Evolutionary conservation across 192 early-diverging fungal genomes (phyloP), one percentile per base, ranked within the genome.

Genomic region (Umbelopsis vinacea): DNA sequence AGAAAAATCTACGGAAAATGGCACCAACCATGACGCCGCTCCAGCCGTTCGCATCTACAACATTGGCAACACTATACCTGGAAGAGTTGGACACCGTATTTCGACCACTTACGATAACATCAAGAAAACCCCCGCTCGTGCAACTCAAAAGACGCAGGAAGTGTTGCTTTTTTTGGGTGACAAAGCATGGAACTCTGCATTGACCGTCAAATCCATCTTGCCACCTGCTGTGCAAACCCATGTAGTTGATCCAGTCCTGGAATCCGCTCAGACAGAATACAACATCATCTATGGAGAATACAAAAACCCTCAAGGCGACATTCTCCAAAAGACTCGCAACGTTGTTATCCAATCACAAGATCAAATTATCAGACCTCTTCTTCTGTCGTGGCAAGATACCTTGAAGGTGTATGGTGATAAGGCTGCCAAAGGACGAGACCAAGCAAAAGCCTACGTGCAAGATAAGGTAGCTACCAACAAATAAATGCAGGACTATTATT

Each of bases 381-480:
- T 63, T 0, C 57, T 63, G 3, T 63, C 57, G 26, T 63, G 57
- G 57, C 57, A 63, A 37, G 57, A 63, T 4, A 63, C 57, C 2
- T 33, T 63, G 26, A 63, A 37, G 35, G 26, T 37, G 15, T 63
- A 63, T 63, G 24, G 57, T 37, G 57, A 63, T 37, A 63, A 63
- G 33, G 57, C 57, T 37, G 33, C 57, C 29, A 63, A 63, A 35
- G 57, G 57, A 63, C 57, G 57, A 15, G 57, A 63, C n/a, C 57
- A 37, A 63, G 57, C 57, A 4, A 63, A 63, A n/a, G 57, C 33
- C 15, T 63, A 63, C n/a, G 57, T 63, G 23, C 57, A 63, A 37
- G 57, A 63, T 63, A 63, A 63, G 57, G 57, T 63, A 63, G 57
- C 57, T 37, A 63, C 17, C 33, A 35, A 63, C 57, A 7, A 63